Percentiles rank a stretch among this genome's conserved stretches.
Evolutionary conservation across 768 basidiomycete species (phyloP).

Genomic region (Paxillus ammoniavirescens): DNA sequence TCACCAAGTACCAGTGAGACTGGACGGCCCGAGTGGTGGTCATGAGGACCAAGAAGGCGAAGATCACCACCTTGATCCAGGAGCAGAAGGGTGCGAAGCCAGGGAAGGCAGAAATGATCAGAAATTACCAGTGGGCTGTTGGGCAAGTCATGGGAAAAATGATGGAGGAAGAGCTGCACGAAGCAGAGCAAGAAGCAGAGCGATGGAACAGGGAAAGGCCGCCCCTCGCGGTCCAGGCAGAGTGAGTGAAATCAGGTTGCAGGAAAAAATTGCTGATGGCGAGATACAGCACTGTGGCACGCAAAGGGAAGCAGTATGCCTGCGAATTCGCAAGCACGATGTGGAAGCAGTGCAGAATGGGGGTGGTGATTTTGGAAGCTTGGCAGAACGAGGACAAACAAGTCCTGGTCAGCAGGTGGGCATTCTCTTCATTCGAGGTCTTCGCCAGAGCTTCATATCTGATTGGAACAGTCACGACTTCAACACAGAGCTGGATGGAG

Average conservation of each 20-base stretch:
- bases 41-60: no score
- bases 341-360: constrained; percentile 1
- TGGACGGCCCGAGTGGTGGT: background rate
- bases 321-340: background rate
- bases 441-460: no score
- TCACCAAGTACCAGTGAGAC: background rate
- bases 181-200: background rate
- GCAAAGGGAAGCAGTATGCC: background rate
- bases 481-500: no score
- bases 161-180: background rate
- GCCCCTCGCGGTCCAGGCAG: background rate
- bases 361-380: background rate
- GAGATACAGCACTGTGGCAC: background rate
- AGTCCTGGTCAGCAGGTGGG: background rate
- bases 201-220: background rate
- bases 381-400: background rate
- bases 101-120: background rate
- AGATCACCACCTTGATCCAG: background rate
- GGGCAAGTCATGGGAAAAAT: background rate
- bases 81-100: background rate
- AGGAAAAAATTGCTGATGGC: fast-evolving
- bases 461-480: background rate
- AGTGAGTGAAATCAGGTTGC: background rate
- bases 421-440: no score
- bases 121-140: background rate